Conservation (phyloP, 163 green algal genomes). For the Trebouxia gelatinosa region DNA sequence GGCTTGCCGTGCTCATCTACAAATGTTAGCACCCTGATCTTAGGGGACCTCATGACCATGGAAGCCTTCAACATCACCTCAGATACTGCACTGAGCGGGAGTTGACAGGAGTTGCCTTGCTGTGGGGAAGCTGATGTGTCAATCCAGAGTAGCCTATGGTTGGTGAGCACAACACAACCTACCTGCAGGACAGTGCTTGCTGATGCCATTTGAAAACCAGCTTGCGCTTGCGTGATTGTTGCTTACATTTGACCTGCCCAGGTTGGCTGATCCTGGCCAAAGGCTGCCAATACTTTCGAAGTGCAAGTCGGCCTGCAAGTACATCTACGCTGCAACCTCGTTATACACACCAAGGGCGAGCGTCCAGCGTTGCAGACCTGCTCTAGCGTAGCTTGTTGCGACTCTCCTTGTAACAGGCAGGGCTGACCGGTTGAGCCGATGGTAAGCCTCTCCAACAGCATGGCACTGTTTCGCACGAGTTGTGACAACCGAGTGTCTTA, state of each 20-base stretch:
- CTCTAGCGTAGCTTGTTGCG: constrained; percentile 64
- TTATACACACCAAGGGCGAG: not conserved
- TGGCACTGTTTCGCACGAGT: too few relatives aligned
- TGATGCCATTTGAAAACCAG: too few relatives aligned
- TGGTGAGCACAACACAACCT: constrained; percentile 67
- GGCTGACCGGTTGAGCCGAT: constrained; percentile 61
- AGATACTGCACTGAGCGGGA: constrained; percentile 49
- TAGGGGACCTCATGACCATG: constrained; percentile 34
- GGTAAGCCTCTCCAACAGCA: not conserved
- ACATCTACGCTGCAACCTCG: not conserved
- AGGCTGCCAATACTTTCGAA: not conserved
- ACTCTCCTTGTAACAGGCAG: constrained; percentile 54
- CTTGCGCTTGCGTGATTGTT: too few relatives aligned
- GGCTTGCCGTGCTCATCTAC: constrained; percentile 40
- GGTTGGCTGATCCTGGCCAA: not conserved
- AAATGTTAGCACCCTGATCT: constrained; percentile 51
- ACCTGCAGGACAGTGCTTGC: too few relatives aligned
- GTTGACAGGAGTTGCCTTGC: constrained; percentile 42
- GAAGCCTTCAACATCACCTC: constrained; percentile 28
- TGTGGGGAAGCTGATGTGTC: constrained; percentile 27
- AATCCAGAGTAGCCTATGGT: constrained; percentile 68
- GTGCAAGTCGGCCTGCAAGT: not conserved
- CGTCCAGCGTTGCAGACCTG: constrained; percentile 44
- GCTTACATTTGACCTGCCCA: too few relatives aligned
- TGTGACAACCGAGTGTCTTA: too few relatives aligned